phyloP scores from a whole-genome alignment of 495 filamentous ascomycete species.

The Annulohypoxylon bovei region DNA sequence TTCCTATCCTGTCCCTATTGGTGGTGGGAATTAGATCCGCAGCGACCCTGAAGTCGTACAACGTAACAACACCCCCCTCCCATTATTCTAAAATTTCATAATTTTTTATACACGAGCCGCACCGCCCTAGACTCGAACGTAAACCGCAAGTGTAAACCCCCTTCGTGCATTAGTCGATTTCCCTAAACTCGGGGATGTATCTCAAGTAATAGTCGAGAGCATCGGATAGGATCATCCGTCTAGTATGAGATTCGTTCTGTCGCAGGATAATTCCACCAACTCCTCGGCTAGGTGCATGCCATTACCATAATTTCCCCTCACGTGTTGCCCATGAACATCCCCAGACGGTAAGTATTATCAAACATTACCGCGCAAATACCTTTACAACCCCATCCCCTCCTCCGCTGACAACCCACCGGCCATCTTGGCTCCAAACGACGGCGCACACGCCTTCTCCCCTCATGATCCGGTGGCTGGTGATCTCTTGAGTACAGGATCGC shows the following conservation, averaged over 20 bases:
- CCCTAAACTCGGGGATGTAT: constrained; percentile 8
- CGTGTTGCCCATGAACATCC: neutral
- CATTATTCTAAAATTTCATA: constrained; percentile 33
- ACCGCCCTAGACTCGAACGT: constrained; percentile 11
- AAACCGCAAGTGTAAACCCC: constrained; percentile 18
- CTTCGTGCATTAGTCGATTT: constrained; percentile 21
- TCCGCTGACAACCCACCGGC: constrained; percentile 90
- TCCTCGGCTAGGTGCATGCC: constrained; percentile 18
- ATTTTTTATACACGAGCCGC: constrained; percentile 38
- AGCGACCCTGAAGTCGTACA: constrained; percentile 4
- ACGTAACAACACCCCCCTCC: constrained; percentile 4
- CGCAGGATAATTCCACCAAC: constrained; percentile 31
- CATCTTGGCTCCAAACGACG: constrained; percentile 94
- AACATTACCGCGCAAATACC: constrained; percentile 73
- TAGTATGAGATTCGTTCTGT: constrained; percentile 21
- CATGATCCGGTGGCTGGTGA: constrained; percentile 90
- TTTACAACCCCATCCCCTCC: constrained; percentile 98
- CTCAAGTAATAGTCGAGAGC: constrained; percentile 9
- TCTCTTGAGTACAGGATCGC: constrained; percentile 89
- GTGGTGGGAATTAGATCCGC: constrained; percentile 6
- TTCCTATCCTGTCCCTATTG: constrained; percentile 8
- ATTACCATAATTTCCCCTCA: constrained; percentile 14
- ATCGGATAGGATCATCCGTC: constrained; percentile 23
- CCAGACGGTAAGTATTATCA: constrained; percentile 27
- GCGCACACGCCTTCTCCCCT: constrained; percentile 92